Evolutionary conservation across 1,284 basidiomycete species (phyloP), one percentile per base, ranked within the genome.

Genomic region (Abortiporus biennis): DNA sequence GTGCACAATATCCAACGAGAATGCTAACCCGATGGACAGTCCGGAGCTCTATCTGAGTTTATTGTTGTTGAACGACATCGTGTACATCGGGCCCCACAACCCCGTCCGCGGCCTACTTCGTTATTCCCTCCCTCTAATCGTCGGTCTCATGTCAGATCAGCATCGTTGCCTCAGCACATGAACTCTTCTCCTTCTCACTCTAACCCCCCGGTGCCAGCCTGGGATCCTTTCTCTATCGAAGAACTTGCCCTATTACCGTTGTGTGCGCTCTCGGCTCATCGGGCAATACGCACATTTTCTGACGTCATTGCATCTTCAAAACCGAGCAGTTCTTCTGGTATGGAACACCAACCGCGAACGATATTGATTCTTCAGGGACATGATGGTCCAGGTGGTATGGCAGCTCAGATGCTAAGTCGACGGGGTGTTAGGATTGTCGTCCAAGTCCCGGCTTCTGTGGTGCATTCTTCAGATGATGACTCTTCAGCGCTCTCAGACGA

Each of bases 41-140:
- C 78, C 50, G 90, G 90, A 37, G 86, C 85, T 4, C 71, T 93
- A 13, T 72, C 86, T 17, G 87, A 94, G 63, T 93, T 90, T 64
- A 73, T 93, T 38, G 67, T 87, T 17, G 74, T 85, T 12, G 88
- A 93, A 56, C 77, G 86, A 24, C 80, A 83, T 51, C 76, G 85
- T n/a, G 61, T 92, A 1, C 76, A 82, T 48, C 76, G 82, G 6
- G 74, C 82, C 11, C 84, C 87, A 1, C 72, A 78, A 49, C 82
- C 83, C 1, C 54, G 55, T 17, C 45, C 54, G 15, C 51, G 54
- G 2, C 50, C 48, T 1, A 43, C 50, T 8, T 55, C 6, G 46
- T 58, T 19, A 57, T 56, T 33, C 54, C 56, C 1, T 45, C 58
- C 3, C 27, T 29, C 27, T 39, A 17, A 48, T 46, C 34, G 44